A percentile compares a stretch with the other conserved stretches of the same genome.
Conservation (phyloP, 371 early-diverging fungal genomes). For the Mucor piriformis region DNA sequence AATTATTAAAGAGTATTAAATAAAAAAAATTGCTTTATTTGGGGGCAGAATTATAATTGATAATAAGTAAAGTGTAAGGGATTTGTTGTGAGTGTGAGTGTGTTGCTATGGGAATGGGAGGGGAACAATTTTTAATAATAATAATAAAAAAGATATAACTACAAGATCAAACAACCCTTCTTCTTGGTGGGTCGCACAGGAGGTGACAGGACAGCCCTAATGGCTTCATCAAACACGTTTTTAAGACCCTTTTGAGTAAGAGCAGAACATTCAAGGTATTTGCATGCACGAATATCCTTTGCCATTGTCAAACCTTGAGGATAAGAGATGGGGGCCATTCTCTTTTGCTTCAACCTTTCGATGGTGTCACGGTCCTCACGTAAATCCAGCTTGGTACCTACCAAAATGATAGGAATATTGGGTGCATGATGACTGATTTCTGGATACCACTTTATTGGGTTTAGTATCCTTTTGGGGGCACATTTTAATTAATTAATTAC, state of each 20-base stretch:
- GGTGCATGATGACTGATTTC: constrained; percentile 97
- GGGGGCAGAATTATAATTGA: neutral
- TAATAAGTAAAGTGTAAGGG: neutral
- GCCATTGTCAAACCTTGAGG: constrained; percentile 88
- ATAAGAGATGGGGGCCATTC: constrained; percentile 90
- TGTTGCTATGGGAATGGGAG: neutral
- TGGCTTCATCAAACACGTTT: constrained; percentile 98
- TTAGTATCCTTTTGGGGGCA: neutral
- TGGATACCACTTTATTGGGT: constrained; percentile 75
- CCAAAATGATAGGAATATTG: constrained; percentile 93
- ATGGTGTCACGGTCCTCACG: constrained; percentile 91
- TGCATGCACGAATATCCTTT: constrained; percentile 89
- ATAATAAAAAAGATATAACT: constrained; percentile 15
- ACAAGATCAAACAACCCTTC: constrained; percentile 76
- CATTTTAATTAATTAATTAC: constrained; percentile 33
- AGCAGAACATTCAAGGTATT: constrained; percentile 98
- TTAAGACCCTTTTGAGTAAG: constrained; percentile 97
- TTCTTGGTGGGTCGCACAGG: constrained; percentile 58
- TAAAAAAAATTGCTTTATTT: constrained; percentile 11
- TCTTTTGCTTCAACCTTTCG: constrained; percentile 84
- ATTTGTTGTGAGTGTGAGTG: too few species aligned
- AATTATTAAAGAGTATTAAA: constrained; percentile 33
- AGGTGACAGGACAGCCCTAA: constrained; percentile 90
- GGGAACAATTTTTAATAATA: neutral
- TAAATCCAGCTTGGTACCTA: constrained; percentile 98